These are phyloP conservation scores for Mortierella sp. DNA, from an alignment of 371 early-diverging fungal genomes.

Conservation along the genomic window DNA sequence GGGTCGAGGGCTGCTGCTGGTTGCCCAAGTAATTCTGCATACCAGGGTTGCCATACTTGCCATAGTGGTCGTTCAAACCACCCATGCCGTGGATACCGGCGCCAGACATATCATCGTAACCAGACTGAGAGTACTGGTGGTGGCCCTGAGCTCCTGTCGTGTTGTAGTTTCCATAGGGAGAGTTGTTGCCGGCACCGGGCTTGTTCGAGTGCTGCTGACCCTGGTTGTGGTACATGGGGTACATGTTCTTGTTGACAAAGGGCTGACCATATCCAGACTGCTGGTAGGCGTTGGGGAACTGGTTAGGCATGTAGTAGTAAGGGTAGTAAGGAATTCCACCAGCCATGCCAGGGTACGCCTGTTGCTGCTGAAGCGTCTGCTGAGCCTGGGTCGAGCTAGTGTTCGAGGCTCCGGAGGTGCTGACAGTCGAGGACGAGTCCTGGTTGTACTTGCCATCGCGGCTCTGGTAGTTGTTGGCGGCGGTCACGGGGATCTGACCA, in stretches of 20 bases:
- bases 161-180: not conserved
- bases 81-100: conserved; percentile 9
- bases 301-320: conserved; percentile 81
- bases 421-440: conserved; percentile 25
- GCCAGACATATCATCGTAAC: conserved; percentile 4
- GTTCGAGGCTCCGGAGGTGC: conserved; percentile 26
- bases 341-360: conserved; percentile 54
- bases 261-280: conserved; percentile 84
- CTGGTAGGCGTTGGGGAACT: conserved; percentile 75
- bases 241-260: conserved; percentile 86
- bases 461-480: conserved; percentile 22
- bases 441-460: conserved; percentile 28
- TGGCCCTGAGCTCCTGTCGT: conserved; percentile 14
- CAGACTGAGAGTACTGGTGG: conserved; percentile 6
- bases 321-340: conserved; percentile 71
- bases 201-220: conserved; percentile 23
- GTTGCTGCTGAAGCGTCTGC: conserved; percentile 28
- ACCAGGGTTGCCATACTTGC: conserved; percentile 5
- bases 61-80: conserved; percentile 14
- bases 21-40: conserved; percentile 6
- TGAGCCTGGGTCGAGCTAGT: conserved; percentile 27
- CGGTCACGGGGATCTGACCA: not conserved
- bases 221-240: conserved; percentile 74
- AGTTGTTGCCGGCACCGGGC: conserved; percentile 24
- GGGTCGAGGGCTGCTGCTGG: conserved; percentile 1